Percentiles rank a stretch among this genome's conserved stretches.
These are phyloP conservation scores for Boeremia lycopersici DNA, from an alignment of 2,329 filamentous ascomycete species.

Conservation along the genomic window DNA sequence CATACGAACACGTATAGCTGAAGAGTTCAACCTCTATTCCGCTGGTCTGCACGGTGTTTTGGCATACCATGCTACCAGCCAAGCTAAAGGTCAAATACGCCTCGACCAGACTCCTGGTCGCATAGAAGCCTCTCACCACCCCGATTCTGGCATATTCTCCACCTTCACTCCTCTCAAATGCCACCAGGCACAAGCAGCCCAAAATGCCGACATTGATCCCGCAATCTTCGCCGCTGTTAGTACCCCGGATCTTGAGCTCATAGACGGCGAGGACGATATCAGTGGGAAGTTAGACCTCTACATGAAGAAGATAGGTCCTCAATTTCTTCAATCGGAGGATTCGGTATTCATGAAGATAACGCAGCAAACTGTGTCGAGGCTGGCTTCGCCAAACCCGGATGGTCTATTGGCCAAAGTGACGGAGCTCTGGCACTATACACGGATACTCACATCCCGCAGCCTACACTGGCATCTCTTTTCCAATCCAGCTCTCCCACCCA, in stretches of 20 bases:
- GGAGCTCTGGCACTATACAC: slow-evolving; percentile 63
- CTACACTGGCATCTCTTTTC: slow-evolving; percentile 57
- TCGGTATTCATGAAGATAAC: slow-evolving; percentile 60
- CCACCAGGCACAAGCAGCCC: slow-evolving; percentile 29
- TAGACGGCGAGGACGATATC: slow-evolving; percentile 60
- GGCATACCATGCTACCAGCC: slow-evolving; percentile 58
- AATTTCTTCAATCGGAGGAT: slow-evolving; percentile 56
- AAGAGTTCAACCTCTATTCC: slow-evolving; percentile 64
- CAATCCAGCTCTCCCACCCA: slow-evolving; percentile 50
- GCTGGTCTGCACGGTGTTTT: slow-evolving; percentile 60
- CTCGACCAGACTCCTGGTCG: slow-evolving; percentile 57
- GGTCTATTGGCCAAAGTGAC: slow-evolving; percentile 57
- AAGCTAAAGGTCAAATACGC: slow-evolving; percentile 55
- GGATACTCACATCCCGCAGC: slow-evolving; percentile 58
- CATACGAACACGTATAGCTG: slow-evolving; percentile 62
- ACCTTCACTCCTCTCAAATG: slow-evolving; percentile 55
- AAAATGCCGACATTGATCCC: slow-evolving; percentile 45
- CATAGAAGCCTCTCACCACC: slow-evolving; percentile 60
- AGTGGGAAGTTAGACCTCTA: slow-evolving; percentile 60
- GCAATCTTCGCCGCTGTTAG: slow-evolving; percentile 38
- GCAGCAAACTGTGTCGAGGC: slow-evolving; percentile 43
- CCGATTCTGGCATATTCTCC: slow-evolving; percentile 53
- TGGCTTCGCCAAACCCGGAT: slow-evolving; percentile 47
- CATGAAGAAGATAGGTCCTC: slow-evolving; percentile 55
- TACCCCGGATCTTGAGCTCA: slow-evolving; percentile 52